A percentile compares a stretch with the other conserved stretches of the same genome.
phyloP scores from a whole-genome alignment of 2,329 filamentous ascomycete genomes.

The Dactylellina haptotyla region DNA sequence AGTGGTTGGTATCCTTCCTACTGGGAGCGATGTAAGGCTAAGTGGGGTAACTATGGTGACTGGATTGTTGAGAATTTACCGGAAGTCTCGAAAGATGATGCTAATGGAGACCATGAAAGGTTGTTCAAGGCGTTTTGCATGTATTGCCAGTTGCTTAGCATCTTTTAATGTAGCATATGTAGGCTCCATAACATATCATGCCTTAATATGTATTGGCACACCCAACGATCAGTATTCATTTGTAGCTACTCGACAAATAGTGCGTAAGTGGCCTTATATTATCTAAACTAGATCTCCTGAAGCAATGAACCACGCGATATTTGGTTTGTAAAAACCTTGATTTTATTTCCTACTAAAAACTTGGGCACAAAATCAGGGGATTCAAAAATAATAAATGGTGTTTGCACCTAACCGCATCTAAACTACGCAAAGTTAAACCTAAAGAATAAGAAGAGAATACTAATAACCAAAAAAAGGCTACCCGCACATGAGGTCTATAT shows the following conservation, averaged over 20 bases:
- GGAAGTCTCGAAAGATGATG: not conserved
- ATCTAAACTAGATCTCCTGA: not conserved
- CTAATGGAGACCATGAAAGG: not conserved
- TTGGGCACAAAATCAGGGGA: not conserved
- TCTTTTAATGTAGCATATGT: conserved; percentile 6
- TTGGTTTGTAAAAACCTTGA: not conserved
- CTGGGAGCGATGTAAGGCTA: conserved; percentile 24
- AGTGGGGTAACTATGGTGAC: conserved; percentile 18
- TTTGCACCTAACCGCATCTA: not conserved
- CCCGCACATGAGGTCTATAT: not conserved
- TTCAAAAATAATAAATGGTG: not conserved
- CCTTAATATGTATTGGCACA: not conserved
- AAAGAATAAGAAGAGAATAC: not conserved
- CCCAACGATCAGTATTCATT: not conserved
- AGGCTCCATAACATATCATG: not conserved
- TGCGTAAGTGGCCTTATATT: not conserved
- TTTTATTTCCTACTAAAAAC: not conserved
- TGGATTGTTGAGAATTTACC: conserved; percentile 5
- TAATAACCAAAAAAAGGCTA: not conserved
- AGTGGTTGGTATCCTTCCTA: conserved; percentile 37
- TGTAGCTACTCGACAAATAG: not conserved
- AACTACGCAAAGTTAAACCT: not conserved
- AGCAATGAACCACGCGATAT: not conserved
- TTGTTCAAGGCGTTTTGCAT: conserved; percentile 20
- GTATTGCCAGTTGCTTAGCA: conserved; percentile 12